These are phyloP conservation scores for Sugiyamaella grinbergsii DNA, from an alignment of 1,139 yeast species.

Conservation along the genomic window DNA sequence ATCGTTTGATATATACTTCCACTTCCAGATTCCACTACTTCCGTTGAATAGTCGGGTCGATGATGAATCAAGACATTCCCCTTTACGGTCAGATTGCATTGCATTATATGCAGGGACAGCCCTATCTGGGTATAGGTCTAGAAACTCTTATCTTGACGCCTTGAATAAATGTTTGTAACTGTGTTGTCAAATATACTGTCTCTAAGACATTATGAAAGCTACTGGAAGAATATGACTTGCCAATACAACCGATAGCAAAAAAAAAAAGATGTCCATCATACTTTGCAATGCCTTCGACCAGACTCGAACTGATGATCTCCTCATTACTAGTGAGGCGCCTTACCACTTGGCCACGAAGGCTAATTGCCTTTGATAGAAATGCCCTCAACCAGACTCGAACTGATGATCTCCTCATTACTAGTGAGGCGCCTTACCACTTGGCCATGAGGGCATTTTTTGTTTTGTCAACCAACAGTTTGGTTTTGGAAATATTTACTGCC, in stretches of 20 bases:
- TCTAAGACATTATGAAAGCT: no score
- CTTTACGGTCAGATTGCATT: background rate
- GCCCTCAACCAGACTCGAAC: constrained; percentile 85
- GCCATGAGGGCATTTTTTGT: constrained; percentile 56
- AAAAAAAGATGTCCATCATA: background rate
- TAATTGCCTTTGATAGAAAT: constrained; percentile 32
- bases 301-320: constrained; percentile 89
- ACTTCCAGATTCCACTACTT: no score
- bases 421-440: constrained; percentile 93
- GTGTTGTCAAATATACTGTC: no score
- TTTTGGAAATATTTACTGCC: no score
- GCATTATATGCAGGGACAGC: background rate
- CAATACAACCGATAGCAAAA: no score
- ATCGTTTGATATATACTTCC: no score
- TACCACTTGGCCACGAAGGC: constrained; percentile 58
- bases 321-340: constrained; percentile 92
- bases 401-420: constrained; percentile 89
- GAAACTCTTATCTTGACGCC: no score
- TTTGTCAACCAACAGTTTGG: no score
- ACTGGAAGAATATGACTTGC: no score
- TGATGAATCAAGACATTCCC: background rate
- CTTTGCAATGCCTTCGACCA: constrained; percentile 62
- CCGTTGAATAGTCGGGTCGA: no score
- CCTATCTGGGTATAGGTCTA: no score
- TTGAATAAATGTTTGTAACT: no score